Base-by-base conservation (phyloP, 768 basidiomycete species). In the Russula sp. region DNA sequence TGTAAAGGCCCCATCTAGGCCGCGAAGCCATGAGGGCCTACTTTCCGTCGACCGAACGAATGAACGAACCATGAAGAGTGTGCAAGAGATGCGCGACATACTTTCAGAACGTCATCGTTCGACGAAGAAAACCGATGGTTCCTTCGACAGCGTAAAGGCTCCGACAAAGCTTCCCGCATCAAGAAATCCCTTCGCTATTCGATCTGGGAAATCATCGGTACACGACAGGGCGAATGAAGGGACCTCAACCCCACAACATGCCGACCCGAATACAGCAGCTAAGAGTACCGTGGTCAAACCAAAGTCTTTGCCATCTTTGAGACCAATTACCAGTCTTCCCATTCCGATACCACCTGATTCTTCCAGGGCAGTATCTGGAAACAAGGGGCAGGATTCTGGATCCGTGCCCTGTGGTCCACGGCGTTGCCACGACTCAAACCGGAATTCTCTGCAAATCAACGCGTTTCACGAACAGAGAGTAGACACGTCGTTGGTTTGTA, bases 261-360 rank as follows among this genome's bases (percentile, higher is more conserved):
- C 48, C 3, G 51, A 51, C 5, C n/a, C n/a, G n/a, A 30, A 2
- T n/a, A 16, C 59, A 20, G 52, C 28, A 4, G 30, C 63, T 7
- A 61, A 51, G 40, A 65, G 50, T 28, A 26, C 36, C 49, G 50
- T 65, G 59, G 26, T 7, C 13, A 49, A 30, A n/a, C 40, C 54
- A 3, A 56, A 57, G 28, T 50, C 59, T 34, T 56, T 18, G 22
- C 52, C 28, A 28, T n/a, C 49, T 46, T 32, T 65, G 59, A 65
- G 57, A 38, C 64, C 59, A n/a, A 65, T 65, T 46, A 49, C 59
- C 14, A 34, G 22, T n/a, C 59, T 65, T 38, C 48, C 59, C 16
- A 20, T 65, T 32, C 64, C 59, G 20, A 50, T 46, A 44, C 64
- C 64, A 26, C 59, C 54, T 4, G 24, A 50, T 57, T 16, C 64